These are phyloP conservation scores for Polytrichum commune DNA, from an alignment of 225 moss, liverwort and hornwort species.

Conservation along the genomic window DNA sequence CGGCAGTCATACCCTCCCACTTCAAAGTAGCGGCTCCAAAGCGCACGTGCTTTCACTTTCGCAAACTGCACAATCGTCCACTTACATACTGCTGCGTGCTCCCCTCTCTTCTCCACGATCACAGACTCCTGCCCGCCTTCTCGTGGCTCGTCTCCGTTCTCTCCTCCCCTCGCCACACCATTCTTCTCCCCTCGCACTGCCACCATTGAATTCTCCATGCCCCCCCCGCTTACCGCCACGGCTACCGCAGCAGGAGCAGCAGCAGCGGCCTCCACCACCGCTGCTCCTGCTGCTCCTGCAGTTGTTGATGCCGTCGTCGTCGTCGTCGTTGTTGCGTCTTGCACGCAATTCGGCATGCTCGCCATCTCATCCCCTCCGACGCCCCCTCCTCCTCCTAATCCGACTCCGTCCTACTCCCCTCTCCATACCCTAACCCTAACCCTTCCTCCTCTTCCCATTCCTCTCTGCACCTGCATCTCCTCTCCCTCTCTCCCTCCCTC, in stretches of 20 bases:
- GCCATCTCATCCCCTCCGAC: constrained; percentile 2
- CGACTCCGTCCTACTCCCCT: background rate
- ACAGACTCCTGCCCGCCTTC: constrained; percentile 79
- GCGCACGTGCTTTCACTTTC: constrained; percentile 63
- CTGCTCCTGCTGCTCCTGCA: constrained; percentile 20
- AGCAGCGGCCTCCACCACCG: constrained; percentile 40
- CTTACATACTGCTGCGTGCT: constrained; percentile 68
- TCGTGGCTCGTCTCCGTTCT: constrained; percentile 65
- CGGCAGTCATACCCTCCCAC: constrained; percentile 73
- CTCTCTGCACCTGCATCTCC: background rate
- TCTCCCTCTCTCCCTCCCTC: too few species aligned
- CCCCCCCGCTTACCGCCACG: constrained; percentile 28
- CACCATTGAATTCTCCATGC: constrained; percentile 67
- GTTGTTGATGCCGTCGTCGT: too few species aligned
- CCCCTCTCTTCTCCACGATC: constrained; percentile 70
- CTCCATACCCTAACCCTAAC: constrained; percentile 3
- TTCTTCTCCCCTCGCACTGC: constrained; percentile 64
- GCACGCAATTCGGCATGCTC: constrained; percentile 61
- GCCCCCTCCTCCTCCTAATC: background rate
- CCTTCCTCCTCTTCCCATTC: constrained; percentile 8
- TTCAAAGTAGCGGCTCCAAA: constrained; percentile 74
- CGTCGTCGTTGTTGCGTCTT: background rate
- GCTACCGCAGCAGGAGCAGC: constrained; percentile 25
- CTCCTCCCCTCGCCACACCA: constrained; percentile 66
- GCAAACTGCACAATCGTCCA: constrained; percentile 78